These are phyloP conservation scores for Annulohypoxylon stygium DNA, from an alignment of 495 filamentous ascomycete species.

Conservation along the genomic window DNA sequence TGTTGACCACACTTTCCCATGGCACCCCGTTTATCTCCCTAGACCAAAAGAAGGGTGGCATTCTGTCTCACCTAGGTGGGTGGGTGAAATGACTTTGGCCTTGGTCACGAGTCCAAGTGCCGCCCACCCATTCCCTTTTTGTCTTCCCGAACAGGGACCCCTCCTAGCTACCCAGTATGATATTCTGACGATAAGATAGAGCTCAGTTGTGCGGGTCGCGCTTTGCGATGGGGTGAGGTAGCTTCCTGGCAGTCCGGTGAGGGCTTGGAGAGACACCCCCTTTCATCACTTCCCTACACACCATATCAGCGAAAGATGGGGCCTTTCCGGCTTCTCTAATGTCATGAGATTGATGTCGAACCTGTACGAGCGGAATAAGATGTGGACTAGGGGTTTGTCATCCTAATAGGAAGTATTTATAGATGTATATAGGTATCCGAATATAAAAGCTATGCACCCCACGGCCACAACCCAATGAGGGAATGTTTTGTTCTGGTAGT, in stretches of 20 bases:
- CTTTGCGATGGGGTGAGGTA: constrained; percentile 45
- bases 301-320: constrained; percentile 43
- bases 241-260: constrained; percentile 43
- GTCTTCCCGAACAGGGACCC: constrained; percentile 42
- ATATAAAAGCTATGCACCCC: constrained; percentile 47
- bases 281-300: constrained; percentile 47
- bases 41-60: constrained; percentile 42
- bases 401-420: constrained; percentile 39
- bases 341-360: constrained; percentile 51
- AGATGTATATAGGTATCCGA: constrained; percentile 39
- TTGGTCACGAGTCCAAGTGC: constrained; percentile 51
- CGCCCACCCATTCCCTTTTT: constrained; percentile 48
- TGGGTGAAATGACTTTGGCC: constrained; percentile 52
- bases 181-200: constrained; percentile 51
- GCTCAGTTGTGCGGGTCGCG: constrained; percentile 40
- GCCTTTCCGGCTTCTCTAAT: constrained; percentile 42
- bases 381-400: constrained; percentile 29
- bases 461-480: constrained; percentile 41
- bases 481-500: constrained; percentile 34
- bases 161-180: constrained; percentile 34
- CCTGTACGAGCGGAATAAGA: constrained; percentile 32
- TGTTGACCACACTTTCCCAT: constrained; percentile 47
- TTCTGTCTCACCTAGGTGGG: constrained; percentile 53
- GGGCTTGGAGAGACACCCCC: constrained; percentile 41
- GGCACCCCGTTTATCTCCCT: constrained; percentile 35